These are phyloP conservation scores for Aspergillus olivimuriae DNA, from an alignment of 495 filamentous ascomycete species.

Conservation along the genomic window DNA sequence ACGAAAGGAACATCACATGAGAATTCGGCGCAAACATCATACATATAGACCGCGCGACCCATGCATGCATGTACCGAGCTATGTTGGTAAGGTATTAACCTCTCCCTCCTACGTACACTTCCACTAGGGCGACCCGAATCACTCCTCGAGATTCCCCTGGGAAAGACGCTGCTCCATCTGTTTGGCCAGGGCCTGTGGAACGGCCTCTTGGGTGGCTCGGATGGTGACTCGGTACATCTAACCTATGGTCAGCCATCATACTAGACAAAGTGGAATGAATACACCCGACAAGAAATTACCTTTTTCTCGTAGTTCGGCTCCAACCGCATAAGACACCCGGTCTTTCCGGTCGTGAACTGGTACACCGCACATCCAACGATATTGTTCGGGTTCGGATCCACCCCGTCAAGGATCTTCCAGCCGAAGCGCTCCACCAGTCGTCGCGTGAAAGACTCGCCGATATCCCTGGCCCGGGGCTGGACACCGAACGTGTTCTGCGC, in stretches of 20 bases:
- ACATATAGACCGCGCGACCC: too few relatives aligned
- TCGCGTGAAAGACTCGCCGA: conserved; percentile 51
- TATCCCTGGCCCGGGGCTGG: conserved; percentile 43
- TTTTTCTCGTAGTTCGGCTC: conserved; percentile 91
- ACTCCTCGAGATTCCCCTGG: conserved; percentile 35
- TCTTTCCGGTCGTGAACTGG: conserved; percentile 78
- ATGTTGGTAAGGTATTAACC: too few relatives aligned
- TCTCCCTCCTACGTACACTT: too few relatives aligned
- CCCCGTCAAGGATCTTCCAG: conserved; percentile 78
- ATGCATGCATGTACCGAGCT: too few relatives aligned
- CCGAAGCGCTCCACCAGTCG: conserved; percentile 70
- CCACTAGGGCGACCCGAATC: neutral
- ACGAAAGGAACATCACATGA: too few relatives aligned
- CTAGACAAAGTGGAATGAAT: too few relatives aligned
- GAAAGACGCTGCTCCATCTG: conserved; percentile 79
- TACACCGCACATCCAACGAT: conserved; percentile 92
- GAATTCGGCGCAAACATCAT: too few relatives aligned
- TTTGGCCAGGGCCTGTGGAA: conserved; percentile 74
- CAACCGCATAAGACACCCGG: conserved; percentile 84
- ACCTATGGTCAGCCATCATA: too few relatives aligned
- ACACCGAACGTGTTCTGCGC: conserved; percentile 75
- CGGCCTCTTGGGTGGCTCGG: conserved; percentile 83
- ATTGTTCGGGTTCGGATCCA: conserved; percentile 88
- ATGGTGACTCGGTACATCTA: conserved; percentile 96
- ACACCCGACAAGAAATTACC: conserved; percentile 44